These are phyloP conservation scores for Mediolabrus comicus DNA, from an alignment of 108 stramenopile genomes.

Conservation along the genomic window DNA sequence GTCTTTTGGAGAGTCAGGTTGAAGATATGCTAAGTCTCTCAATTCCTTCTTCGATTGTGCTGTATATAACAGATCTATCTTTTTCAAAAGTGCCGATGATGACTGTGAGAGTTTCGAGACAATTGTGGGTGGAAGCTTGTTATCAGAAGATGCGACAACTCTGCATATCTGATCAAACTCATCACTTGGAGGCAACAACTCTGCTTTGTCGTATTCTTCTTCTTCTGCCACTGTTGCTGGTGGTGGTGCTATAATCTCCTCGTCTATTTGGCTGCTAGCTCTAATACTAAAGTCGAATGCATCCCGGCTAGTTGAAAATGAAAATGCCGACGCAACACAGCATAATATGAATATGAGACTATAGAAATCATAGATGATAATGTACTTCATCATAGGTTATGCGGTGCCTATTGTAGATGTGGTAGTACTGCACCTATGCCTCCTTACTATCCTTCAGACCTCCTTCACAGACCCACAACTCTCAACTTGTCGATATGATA, in stretches of 20 bases:
- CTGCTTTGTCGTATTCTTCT: background rate
- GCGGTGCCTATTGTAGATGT: too few species aligned
- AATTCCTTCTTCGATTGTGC: constrained; percentile 57
- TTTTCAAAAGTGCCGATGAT: constrained; percentile 37
- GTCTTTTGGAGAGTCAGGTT: constrained; percentile 4
- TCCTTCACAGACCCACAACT: too few species aligned
- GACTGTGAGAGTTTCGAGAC: constrained; percentile 11
- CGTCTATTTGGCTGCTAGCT: too few species aligned
- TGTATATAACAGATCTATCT: constrained; percentile 59
- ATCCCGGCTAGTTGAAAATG: too few species aligned
- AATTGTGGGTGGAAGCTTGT: constrained; percentile 44
- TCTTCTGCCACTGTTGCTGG: background rate
- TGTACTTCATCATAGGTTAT: too few species aligned
- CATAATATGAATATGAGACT: too few species aligned
- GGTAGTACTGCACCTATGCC: too few species aligned
- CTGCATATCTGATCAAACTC: constrained; percentile 27
- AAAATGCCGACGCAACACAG: too few species aligned
- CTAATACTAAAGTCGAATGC: too few species aligned
- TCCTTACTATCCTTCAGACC: too few species aligned
- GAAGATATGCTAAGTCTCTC: constrained; percentile 34
- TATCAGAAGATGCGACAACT: constrained; percentile 55
- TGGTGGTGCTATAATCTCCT: background rate
- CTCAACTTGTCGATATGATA: too few species aligned
- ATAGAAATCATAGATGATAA: too few species aligned
- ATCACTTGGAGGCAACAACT: background rate